Conservation (phyloP, 805 yeast genomes). For the Ogataea saltuana region DNA sequence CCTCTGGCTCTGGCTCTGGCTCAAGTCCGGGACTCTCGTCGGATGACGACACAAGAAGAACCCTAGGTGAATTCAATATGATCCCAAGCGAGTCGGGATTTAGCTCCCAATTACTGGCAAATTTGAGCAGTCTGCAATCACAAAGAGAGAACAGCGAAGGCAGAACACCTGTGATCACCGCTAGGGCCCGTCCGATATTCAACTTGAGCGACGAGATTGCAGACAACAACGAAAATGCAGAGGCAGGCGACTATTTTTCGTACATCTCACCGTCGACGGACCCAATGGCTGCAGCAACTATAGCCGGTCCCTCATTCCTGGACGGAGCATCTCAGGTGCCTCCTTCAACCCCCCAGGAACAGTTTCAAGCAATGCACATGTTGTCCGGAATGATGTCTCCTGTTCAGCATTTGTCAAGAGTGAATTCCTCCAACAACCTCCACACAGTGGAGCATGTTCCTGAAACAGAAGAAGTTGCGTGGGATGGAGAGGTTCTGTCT, state of each 20-base stretch:
- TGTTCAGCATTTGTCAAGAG: constrained; percentile 59
- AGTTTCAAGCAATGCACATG: constrained; percentile 1
- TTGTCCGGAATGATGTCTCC: constrained; percentile 52
- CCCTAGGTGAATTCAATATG: constrained; percentile 29
- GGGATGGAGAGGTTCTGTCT: constrained; percentile 37
- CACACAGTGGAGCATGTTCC: constrained; percentile 15
- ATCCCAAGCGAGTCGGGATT: constrained; percentile 27
- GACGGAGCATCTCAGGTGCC: constrained; percentile 21
- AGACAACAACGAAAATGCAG: background rate
- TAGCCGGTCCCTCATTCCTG: constrained; percentile 27
- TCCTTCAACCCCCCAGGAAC: constrained; percentile 15
- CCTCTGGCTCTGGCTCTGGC: background rate
- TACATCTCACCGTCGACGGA: constrained; percentile 10
- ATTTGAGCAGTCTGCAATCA: constrained; percentile 49
- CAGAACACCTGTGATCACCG: constrained; percentile 9
- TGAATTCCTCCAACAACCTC: constrained; percentile 45
- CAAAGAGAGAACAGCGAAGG: constrained; percentile 48
- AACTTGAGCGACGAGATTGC: constrained; percentile 27
- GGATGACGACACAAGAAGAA: constrained; percentile 11
- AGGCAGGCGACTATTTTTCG: constrained; percentile 38
- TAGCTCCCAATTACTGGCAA: constrained; percentile 45
- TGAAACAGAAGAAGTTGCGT: constrained; percentile 8
- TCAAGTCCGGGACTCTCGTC: constrained; percentile 1
- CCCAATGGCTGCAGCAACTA: constrained; percentile 5
- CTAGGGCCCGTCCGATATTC: constrained; percentile 32